A percentile compares a stretch with the other conserved stretches of the same genome.
phyloP scores from a whole-genome alignment of 352 stramenopile genomes.

The Phytophthora podocarpi region DNA sequence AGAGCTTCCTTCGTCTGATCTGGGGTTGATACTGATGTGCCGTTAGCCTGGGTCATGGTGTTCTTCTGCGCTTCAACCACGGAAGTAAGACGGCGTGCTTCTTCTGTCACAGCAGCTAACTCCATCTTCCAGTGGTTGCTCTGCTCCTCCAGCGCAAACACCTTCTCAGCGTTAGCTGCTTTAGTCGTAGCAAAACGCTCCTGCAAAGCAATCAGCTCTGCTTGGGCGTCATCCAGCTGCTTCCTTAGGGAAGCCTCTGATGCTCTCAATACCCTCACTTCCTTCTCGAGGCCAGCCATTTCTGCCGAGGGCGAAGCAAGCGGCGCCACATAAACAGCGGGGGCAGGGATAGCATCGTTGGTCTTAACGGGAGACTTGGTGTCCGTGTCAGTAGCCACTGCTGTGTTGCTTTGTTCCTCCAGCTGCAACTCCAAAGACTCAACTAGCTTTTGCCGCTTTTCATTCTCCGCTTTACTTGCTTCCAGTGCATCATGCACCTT shows the following conservation, averaged over 20 bases:
- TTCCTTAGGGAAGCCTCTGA: conserved; percentile 22
- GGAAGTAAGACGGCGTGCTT: conserved; percentile 22
- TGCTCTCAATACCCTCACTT: conserved; percentile 26
- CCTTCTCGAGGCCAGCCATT: conserved; percentile 28
- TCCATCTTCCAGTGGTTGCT: conserved; percentile 34
- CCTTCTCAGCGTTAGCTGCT: conserved; percentile 45
- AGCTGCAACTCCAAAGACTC: conserved; percentile 34
- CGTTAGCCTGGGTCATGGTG: not conserved
- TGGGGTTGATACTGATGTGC: not conserved
- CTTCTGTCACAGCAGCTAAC: conserved; percentile 16
- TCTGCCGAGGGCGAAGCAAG: not conserved
- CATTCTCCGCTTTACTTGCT: conserved; percentile 32
- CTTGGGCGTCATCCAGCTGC: conserved; percentile 28
- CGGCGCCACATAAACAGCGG: not conserved
- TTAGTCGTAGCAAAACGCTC: conserved; percentile 46
- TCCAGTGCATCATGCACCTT: conserved; percentile 24
- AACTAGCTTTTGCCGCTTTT: conserved; percentile 27
- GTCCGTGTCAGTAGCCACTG: not conserved
- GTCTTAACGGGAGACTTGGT: not conserved
- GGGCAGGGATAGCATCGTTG: not conserved
- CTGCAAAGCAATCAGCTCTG: conserved; percentile 29
- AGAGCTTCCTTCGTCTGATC: not conserved
- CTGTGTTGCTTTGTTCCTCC: conserved; percentile 5
- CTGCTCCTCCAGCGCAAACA: conserved; percentile 43
- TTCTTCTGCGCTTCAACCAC: conserved; percentile 6